Evolutionary conservation across 2,329 filamentous ascomycete species (phyloP).

Genomic region (Colletotrichum simmondsii): DNA sequence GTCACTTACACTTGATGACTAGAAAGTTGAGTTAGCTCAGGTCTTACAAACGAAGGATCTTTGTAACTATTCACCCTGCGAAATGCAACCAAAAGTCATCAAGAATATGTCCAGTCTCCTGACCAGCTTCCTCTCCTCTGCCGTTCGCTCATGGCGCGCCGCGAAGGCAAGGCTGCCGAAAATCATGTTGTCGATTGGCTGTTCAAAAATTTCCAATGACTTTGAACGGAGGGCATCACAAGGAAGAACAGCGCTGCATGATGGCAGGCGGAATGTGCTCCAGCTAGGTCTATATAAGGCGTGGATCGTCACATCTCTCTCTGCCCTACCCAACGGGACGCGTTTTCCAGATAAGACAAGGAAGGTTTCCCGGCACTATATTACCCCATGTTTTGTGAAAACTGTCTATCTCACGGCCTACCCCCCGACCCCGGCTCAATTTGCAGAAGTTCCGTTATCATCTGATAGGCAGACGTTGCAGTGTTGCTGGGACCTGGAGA

Average conservation of each 20-base stretch:
- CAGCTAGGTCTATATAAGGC: background rate
- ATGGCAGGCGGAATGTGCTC: background rate
- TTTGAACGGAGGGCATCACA: background rate
- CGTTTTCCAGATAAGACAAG: background rate
- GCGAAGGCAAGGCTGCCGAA: constrained; percentile 30
- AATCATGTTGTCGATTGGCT: constrained; percentile 8
- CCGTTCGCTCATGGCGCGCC: constrained; percentile 29
- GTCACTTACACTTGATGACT: constrained; percentile 36
- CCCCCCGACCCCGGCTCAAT: background rate
- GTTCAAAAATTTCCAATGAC: background rate
- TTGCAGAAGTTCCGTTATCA: background rate
- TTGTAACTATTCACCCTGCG: constrained; percentile 23
- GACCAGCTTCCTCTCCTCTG: constrained; percentile 26
- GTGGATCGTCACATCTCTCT: background rate
- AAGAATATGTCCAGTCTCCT: constrained; percentile 34
- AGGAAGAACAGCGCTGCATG: background rate
- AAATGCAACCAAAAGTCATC: constrained; percentile 37
- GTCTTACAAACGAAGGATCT: background rate
- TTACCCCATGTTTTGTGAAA: background rate
- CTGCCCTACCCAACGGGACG: background rate
- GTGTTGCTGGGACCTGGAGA: background rate
- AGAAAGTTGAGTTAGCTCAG: background rate
- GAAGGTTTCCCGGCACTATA: background rate
- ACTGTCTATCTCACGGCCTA: background rate
- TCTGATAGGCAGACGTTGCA: background rate